Percentiles rank a stretch among this genome's conserved stretches.
These are phyloP conservation scores for Heterobasidion irregulare DNA, from an alignment of 1,284 basidiomycete genomes.

Conservation along the genomic window DNA sequence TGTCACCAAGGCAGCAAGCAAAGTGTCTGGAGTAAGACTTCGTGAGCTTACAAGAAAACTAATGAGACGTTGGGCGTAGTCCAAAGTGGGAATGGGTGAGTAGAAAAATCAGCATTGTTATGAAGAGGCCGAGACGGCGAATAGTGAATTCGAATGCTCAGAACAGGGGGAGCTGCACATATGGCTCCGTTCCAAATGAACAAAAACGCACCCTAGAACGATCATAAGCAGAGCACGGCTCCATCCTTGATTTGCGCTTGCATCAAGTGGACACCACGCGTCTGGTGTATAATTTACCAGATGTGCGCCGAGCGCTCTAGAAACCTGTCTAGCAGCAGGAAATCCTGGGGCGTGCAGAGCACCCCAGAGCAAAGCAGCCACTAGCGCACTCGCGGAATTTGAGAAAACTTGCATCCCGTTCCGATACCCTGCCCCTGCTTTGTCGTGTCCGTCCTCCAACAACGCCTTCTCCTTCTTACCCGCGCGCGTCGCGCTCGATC, in stretches of 20 bases:
- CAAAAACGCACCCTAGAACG: constrained; percentile 56
- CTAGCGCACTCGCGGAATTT: constrained; percentile 68
- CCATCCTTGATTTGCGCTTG: constrained; percentile 30
- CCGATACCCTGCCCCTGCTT: constrained; percentile 61
- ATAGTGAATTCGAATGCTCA: no score
- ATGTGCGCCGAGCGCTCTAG: constrained; percentile 11
- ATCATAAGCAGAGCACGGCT: constrained; percentile 57
- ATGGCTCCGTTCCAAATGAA: not conserved
- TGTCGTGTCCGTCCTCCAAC: constrained; percentile 75
- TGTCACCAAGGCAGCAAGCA: constrained; percentile 79
- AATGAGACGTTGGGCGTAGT: not conserved
- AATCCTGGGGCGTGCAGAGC: constrained; percentile 33
- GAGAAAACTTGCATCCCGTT: constrained; percentile 74
- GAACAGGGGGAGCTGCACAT: no score
- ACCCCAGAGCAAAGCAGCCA: constrained; percentile 63
- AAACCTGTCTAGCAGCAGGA: constrained; percentile 22
- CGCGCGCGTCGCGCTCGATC: constrained; percentile 81
- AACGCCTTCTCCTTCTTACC: constrained; percentile 62
- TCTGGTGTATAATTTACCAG: constrained; percentile 19
- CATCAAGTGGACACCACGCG: constrained; percentile 48
- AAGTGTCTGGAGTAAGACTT: constrained; percentile 48
- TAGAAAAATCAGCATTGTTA: no score
- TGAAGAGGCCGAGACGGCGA: no score
- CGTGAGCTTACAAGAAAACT: not conserved
- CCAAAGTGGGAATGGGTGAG: not conserved